Conservation (phyloP, 2,329 filamentous ascomycete genomes). For the Fusarium brachygibbosum region DNA sequence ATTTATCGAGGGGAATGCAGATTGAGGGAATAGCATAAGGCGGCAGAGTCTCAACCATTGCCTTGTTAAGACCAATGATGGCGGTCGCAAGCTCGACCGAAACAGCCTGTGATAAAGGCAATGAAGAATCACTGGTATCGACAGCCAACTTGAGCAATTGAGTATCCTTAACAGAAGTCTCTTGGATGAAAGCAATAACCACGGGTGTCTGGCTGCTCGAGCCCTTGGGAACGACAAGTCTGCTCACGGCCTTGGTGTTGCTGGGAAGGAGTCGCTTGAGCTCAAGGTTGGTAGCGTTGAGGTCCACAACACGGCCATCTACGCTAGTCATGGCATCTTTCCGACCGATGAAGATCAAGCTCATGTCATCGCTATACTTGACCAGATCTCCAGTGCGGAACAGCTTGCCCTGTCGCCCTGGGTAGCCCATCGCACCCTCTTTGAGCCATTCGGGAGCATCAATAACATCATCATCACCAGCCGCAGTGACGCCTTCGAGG, state of each 20-base stretch:
- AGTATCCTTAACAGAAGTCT: neutral
- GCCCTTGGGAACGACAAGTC: conserved; percentile 38
- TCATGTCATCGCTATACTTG: conserved; percentile 46
- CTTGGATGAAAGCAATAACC: conserved; percentile 40
- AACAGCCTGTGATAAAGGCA: conserved; percentile 31
- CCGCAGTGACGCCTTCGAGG: conserved; percentile 50
- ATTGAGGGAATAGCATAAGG: conserved; percentile 48
- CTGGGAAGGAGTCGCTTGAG: conserved; percentile 42
- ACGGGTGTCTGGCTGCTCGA: conserved; percentile 41
- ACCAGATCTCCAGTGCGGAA: conserved; percentile 47
- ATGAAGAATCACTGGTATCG: neutral
- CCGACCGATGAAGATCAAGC: conserved; percentile 42
- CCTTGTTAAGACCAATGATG: conserved; percentile 45
- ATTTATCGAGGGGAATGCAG: conserved; percentile 31
- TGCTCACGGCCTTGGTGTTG: conserved; percentile 26
- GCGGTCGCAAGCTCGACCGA: conserved; percentile 41
- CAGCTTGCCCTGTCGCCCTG: conserved; percentile 44
- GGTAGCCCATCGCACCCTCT: conserved; percentile 20
- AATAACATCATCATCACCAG: conserved; percentile 7
- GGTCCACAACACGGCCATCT: conserved; percentile 46
- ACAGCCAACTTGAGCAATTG: conserved; percentile 29
- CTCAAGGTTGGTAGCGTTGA: conserved; percentile 42
- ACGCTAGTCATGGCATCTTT: conserved; percentile 43
- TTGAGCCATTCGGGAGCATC: conserved; percentile 46
- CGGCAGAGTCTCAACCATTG: conserved; percentile 45